These are phyloP conservation scores for Penicillium ochrochloron DNA, from an alignment of 495 filamentous ascomycete genomes.

Conservation along the genomic window DNA sequence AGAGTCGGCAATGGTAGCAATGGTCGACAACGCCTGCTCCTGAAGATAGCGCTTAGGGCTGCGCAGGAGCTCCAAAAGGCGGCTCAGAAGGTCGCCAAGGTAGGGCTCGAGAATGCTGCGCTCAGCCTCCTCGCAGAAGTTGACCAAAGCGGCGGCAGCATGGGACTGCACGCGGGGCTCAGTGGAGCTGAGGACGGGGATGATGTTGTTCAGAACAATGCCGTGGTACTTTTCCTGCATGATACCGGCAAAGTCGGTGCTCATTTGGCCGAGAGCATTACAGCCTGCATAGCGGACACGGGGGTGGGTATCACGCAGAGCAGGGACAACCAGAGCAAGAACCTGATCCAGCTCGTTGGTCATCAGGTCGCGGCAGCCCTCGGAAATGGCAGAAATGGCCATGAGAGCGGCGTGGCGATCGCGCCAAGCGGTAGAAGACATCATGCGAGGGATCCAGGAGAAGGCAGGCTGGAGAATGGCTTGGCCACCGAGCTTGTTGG, in stretches of 20 bases:
- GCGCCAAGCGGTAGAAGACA: constrained; percentile 91
- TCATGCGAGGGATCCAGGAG: constrained; percentile 96
- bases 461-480: constrained; percentile 92
- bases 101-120: constrained; percentile 92
- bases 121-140: constrained; percentile 99
- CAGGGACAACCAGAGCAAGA: constrained; percentile 88
- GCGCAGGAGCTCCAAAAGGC: constrained; percentile 81
- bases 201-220: constrained; percentile 83
- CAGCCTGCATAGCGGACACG: constrained; percentile 97
- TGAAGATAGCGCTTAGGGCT: constrained; percentile 95
- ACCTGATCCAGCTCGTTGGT: constrained; percentile 91
- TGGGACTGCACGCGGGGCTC: constrained; percentile 97
- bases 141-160: constrained; percentile 94
- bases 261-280: constrained; percentile 99
- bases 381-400: constrained; percentile 98
- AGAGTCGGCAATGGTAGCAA: constrained; percentile 97
- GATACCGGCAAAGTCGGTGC: constrained; percentile 96
- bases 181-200: constrained; percentile 86
- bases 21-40: constrained; percentile 96
- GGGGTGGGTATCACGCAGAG: constrained; percentile 88
- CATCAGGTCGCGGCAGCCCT: constrained; percentile 97
- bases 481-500: constrained; percentile 93
- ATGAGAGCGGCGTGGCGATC: constrained; percentile 97
- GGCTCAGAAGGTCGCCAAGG: constrained; percentile 81
- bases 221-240: constrained; percentile 97